Conservation (phyloP, 805 yeast genomes). For the Lipomyces spencermartinsiae region DNA sequence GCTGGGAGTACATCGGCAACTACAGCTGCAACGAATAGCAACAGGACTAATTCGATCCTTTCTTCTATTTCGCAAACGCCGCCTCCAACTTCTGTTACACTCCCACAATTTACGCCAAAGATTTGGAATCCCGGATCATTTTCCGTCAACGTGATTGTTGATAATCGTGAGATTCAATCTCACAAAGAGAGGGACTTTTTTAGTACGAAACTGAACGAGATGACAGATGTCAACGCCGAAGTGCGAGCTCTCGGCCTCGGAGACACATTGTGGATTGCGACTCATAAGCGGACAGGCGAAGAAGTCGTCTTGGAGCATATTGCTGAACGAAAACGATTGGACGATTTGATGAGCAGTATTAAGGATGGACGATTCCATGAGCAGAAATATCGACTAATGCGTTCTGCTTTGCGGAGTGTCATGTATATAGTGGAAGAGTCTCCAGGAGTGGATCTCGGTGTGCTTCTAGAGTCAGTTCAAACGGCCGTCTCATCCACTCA, state of each 20-base stretch:
- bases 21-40: background rate
- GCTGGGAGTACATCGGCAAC: background rate
- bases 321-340: slow-evolving; percentile 88
- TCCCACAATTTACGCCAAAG: slow-evolving; percentile 22
- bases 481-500: slow-evolving; percentile 78
- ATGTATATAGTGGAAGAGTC: slow-evolving; percentile 84
- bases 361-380: slow-evolving; percentile 88
- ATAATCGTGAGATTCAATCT: slow-evolving; percentile 81
- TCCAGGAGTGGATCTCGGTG: slow-evolving; percentile 50
- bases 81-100: background rate
- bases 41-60: background rate
- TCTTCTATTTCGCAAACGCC: slow-evolving; percentile 2
- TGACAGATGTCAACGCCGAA: slow-evolving; percentile 57
- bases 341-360: slow-evolving; percentile 82
- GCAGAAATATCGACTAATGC: slow-evolving; percentile 77
- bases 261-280: slow-evolving; percentile 89
- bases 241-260: slow-evolving; percentile 75
- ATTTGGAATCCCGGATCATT: slow-evolving; percentile 69
- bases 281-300: slow-evolving; percentile 59
- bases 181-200: slow-evolving; percentile 74
- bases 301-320: slow-evolving; percentile 79
- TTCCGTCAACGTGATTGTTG: slow-evolving; percentile 68
- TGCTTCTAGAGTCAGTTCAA: slow-evolving; percentile 62
- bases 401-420: slow-evolving; percentile 69
- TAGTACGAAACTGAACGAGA: slow-evolving; percentile 55